Evolutionary conservation across 1,284 basidiomycete genomes (phyloP).

Genomic region (Puccinia hordei): DNA sequence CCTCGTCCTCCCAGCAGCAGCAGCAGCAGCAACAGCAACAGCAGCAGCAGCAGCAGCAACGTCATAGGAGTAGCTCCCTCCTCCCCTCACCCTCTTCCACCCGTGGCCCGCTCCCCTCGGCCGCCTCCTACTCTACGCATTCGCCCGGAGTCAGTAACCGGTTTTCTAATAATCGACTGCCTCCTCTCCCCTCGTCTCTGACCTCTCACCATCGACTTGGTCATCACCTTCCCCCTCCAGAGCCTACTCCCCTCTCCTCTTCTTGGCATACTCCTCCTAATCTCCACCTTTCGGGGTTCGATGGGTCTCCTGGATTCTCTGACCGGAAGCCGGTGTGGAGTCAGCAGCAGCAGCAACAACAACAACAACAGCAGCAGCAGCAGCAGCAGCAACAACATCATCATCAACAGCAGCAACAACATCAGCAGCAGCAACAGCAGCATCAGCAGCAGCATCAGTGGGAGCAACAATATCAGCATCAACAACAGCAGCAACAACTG

Average conservation of each 20-base stretch:
- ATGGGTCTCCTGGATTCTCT: neutral
- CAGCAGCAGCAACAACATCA: too few relatives aligned
- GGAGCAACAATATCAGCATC: too few relatives aligned
- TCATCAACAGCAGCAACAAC: too few relatives aligned
- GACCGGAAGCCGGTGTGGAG: neutral
- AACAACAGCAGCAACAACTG: too few relatives aligned
- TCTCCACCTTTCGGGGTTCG: neutral
- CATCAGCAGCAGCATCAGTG: too few relatives aligned
- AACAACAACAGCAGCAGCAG: too few relatives aligned
- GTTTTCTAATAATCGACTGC: neutral
- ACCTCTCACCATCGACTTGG: neutral
- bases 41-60: slow-evolving; percentile 3
- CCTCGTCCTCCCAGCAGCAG: neutral
- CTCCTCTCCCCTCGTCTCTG: neutral
- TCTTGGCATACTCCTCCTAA: neutral
- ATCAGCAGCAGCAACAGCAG: too few relatives aligned
- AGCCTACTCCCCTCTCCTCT: neutral
- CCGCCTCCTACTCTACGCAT: neutral
- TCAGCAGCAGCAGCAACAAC: too few relatives aligned
- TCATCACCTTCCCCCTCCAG: neutral
- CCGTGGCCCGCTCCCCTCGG: neutral
- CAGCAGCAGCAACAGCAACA: neutral
- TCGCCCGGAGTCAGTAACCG: neutral
- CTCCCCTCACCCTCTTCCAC: slow-evolving; percentile 3
- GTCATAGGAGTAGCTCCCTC: neutral